These are phyloP conservation scores for Colletotrichum viniferum DNA, from an alignment of 2,329 filamentous ascomycete species.

Conservation along the genomic window DNA sequence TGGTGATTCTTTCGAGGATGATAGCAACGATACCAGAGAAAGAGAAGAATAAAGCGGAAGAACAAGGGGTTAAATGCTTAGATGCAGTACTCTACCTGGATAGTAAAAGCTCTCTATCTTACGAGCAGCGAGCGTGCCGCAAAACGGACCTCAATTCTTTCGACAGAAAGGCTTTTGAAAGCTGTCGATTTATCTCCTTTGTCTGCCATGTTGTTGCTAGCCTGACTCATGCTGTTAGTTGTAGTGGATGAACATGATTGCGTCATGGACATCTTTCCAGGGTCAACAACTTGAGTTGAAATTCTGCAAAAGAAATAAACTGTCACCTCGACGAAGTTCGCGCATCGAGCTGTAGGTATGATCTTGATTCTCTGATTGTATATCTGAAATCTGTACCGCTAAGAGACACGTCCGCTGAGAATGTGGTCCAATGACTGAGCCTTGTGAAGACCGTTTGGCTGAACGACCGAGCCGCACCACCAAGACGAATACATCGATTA, in stretches of 20 bases:
- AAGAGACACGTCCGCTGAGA: not conserved
- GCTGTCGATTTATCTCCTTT: too few relatives aligned
- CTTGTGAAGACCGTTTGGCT: not conserved
- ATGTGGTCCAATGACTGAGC: not conserved
- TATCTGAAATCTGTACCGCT: too few relatives aligned
- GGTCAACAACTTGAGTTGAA: not conserved
- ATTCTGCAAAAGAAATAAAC: not conserved
- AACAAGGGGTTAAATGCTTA: too few relatives aligned
- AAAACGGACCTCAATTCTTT: too few relatives aligned
- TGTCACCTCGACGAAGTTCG: not conserved
- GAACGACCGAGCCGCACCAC: fast-evolving
- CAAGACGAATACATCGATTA: not conserved
- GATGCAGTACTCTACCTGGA: fast-evolving
- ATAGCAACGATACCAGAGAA: too few relatives aligned
- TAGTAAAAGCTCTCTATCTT: too few relatives aligned
- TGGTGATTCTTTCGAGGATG: too few relatives aligned
- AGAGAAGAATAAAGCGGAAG: fast-evolving
- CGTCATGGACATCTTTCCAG: not conserved
- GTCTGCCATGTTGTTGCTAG: too few relatives aligned
- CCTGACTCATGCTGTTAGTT: not conserved
- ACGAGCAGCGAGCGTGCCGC: too few relatives aligned
- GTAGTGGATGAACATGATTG: not conserved
- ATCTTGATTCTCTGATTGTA: not conserved
- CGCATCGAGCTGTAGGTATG: not conserved
- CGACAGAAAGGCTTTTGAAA: too few relatives aligned